Conservation (phyloP, 2,329 filamentous ascomycete species). For the Ceratocystis albifundus region DNA sequence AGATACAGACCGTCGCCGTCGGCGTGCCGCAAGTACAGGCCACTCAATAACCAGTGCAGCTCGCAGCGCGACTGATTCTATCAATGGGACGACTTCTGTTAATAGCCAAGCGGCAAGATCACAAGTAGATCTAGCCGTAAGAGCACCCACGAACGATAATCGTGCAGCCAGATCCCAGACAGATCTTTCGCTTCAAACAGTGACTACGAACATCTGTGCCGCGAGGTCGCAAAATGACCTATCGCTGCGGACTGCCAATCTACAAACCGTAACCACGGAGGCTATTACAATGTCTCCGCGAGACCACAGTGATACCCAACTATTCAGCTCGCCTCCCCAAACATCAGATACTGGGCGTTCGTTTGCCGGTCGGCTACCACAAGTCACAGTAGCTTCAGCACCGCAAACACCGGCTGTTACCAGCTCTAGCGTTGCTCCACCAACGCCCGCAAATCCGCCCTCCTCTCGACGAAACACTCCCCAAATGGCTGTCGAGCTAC, state of each 20-base stretch:
- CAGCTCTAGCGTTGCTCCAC: background rate
- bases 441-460: background rate
- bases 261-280: background rate
- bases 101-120: conserved; percentile 47
- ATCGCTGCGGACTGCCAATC: background rate
- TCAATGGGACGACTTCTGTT: conserved; percentile 34
- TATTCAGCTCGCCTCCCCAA: background rate
- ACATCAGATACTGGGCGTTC: conserved; percentile 11
- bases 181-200: background rate
- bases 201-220: background rate
- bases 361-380: conserved; percentile 18
- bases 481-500: conserved; percentile 2
- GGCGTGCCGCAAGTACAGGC: conserved; percentile 43
- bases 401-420: background rate
- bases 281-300: background rate
- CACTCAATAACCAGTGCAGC: background rate
- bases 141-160: conserved; percentile 23
- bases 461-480: background rate
- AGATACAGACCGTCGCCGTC: conserved; percentile 36
- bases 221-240: background rate
- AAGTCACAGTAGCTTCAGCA: conserved; percentile 13
- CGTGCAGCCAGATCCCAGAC: background rate
- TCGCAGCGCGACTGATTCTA: conserved; percentile 44
- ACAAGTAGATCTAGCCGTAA: conserved; percentile 49
- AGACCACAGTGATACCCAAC: background rate